Percentiles rank a stretch among this genome's conserved stretches.
phyloP scores from a whole-genome alignment of 2,329 filamentous ascomycete genomes.

The Neopestalotiopsis clavispora region DNA sequence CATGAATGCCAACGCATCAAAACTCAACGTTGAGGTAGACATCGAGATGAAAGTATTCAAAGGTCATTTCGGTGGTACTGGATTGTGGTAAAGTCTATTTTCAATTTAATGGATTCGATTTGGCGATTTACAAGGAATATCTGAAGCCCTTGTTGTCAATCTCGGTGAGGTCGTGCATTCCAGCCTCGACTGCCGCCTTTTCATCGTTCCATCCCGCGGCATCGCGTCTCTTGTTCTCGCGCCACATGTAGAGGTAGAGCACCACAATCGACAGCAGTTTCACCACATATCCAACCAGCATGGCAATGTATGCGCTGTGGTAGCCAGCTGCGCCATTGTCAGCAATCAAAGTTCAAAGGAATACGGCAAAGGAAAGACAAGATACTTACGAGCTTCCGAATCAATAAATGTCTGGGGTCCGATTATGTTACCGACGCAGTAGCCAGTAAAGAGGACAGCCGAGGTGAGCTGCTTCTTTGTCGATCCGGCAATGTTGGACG shows the following conservation, averaged over 20 bases:
- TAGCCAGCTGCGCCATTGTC: constrained; percentile 28
- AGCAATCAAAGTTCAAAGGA: not conserved
- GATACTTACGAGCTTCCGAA: constrained; percentile 29
- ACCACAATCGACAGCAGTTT: constrained; percentile 32
- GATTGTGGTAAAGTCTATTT: not conserved
- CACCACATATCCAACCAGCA: constrained; percentile 36
- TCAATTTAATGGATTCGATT: not conserved
- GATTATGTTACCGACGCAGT: constrained; percentile 39
- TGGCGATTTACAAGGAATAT: constrained; percentile 24
- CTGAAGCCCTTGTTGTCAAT: constrained; percentile 37
- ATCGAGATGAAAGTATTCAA: no score
- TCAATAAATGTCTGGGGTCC: constrained; percentile 36
- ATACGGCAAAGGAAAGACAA: not conserved
- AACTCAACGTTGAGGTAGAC: no score
- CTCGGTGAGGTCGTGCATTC: constrained; percentile 37
- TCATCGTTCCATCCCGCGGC: constrained; percentile 31
- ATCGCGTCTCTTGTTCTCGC: constrained; percentile 33
- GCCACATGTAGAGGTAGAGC: constrained; percentile 36
- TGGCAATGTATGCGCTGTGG: constrained; percentile 37
- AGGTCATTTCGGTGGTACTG: not conserved
- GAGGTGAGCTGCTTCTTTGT: constrained; percentile 39
- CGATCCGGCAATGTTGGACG: constrained; percentile 38
- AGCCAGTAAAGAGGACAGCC: constrained; percentile 35
- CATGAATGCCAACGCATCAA: no score
- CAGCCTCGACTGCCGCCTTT: constrained; percentile 33